A percentile compares a stretch with the other conserved stretches of the same genome.
Conservation (phyloP, 768 basidiomycete genomes). For the Floccularia luteovirens region DNA sequence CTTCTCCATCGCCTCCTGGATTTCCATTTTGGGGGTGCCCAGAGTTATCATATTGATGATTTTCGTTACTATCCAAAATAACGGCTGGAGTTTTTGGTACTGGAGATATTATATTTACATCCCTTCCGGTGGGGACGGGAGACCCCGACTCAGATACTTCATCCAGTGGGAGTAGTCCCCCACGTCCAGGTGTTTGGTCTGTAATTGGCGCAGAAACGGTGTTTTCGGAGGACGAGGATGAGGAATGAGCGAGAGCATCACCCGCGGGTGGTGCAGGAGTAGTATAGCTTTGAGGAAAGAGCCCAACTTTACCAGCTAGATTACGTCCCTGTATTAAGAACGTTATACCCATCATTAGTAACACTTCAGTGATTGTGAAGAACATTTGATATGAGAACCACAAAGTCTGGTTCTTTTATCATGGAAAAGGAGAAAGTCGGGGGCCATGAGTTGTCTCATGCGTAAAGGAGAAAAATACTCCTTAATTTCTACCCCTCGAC, state of each 20-base stretch:
- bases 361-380: too few species aligned
- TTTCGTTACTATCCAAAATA: slow-evolving; percentile 15
- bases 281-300: slow-evolving; percentile 91
- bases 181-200: slow-evolving; percentile 8
- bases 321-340: slow-evolving; percentile 67
- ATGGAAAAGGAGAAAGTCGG: not conserved
- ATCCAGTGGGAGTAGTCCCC: slow-evolving; percentile 32
- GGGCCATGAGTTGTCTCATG: not conserved
- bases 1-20: slow-evolving; percentile 35
- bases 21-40: slow-evolving; percentile 11
- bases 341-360: slow-evolving; percentile 8
- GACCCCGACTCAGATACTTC: slow-evolving; percentile 40
- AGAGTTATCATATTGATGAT: slow-evolving; percentile 8
- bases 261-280: slow-evolving; percentile 41
- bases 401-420: not conserved
- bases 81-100: slow-evolving; percentile 27
- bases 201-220: slow-evolving; percentile 9
- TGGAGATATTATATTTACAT: slow-evolving; percentile 21
- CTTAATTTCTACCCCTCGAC: not conserved
- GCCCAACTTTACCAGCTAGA: slow-evolving; percentile 69
- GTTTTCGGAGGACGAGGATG: slow-evolving; percentile 15
- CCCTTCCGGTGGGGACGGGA: slow-evolving; percentile 11
- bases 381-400: not conserved
- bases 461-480: too few species aligned
- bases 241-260: slow-evolving; percentile 14